Percentiles rank a stretch among this genome's conserved stretches.
These are phyloP conservation scores for Pseudogymnoascus sp. DNA, from an alignment of 2,329 filamentous ascomycete species.

Conservation along the genomic window DNA sequence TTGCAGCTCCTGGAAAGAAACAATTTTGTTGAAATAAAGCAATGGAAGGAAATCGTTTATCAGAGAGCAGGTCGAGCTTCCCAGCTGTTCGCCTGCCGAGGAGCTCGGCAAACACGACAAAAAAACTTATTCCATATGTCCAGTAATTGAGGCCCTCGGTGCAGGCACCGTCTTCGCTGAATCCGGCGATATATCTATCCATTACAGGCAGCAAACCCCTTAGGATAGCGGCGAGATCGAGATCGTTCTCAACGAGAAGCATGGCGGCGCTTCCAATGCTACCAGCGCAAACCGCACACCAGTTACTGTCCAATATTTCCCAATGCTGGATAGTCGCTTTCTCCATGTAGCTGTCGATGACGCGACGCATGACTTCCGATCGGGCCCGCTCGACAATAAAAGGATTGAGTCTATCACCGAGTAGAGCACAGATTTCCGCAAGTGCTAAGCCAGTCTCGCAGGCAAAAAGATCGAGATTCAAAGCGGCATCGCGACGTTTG, in stretches of 20 bases:
- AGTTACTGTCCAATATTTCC: background rate
- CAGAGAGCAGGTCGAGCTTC: background rate
- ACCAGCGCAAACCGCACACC: background rate
- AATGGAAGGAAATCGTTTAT: background rate
- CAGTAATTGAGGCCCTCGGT: background rate
- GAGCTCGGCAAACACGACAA: background rate
- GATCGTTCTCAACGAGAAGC: background rate
- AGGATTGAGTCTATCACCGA: background rate
- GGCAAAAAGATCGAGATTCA: conserved; percentile 2
- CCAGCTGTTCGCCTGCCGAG: background rate
- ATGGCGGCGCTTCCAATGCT: background rate
- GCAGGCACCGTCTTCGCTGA: background rate
- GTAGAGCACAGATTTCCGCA: background rate
- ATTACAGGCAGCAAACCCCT: background rate
- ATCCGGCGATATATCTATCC: background rate
- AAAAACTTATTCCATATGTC: background rate
- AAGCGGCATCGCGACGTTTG: background rate
- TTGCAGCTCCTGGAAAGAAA: background rate
- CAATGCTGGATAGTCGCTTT: background rate
- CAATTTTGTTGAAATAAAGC: conserved; percentile 1
- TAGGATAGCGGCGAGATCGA: background rate
- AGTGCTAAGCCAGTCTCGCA: background rate
- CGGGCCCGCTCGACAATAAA: background rate
- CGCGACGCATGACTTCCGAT: background rate
- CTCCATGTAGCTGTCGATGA: background rate